These are phyloP conservation scores for Microsporum audouinii DNA, from an alignment of 2,329 filamentous ascomycete species.

Conservation along the genomic window DNA sequence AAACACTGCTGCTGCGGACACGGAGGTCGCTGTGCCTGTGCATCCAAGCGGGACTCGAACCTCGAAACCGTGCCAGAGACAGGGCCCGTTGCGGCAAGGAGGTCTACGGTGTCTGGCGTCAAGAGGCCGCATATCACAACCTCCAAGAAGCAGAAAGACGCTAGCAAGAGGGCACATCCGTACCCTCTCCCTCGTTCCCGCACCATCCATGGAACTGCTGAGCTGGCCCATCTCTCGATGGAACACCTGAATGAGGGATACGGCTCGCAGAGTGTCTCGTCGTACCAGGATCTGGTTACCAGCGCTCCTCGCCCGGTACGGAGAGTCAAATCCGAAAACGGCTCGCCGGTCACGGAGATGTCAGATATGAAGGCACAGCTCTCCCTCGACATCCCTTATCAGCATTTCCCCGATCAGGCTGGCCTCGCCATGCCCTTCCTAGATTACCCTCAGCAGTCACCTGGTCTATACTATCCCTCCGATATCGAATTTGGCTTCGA, in stretches of 20 bases:
- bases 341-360: conserved; percentile 32
- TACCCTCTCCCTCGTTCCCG: conserved; percentile 50
- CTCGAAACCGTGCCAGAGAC: conserved; percentile 40
- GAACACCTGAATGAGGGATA: conserved; percentile 37
- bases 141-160: conserved; percentile 51
- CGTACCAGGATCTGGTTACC: conserved; percentile 22
- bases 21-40: conserved; percentile 16
- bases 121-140: conserved; percentile 46
- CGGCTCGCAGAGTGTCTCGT: conserved; percentile 16
- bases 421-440: conserved; percentile 23
- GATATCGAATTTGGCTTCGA: conserved; percentile 32
- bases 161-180: conserved; percentile 49
- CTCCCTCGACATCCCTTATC: conserved; percentile 32
- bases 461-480: conserved; percentile 33
- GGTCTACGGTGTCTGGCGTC: conserved; percentile 31
- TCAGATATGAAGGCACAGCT: conserved; percentile 27
- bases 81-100: conserved; percentile 32
- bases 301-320: conserved; percentile 25
- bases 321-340: conserved; percentile 36
- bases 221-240: conserved; percentile 40
- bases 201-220: conserved; percentile 37
- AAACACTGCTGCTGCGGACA: conserved; percentile 17
- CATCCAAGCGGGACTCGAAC: conserved; percentile 33
- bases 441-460: conserved; percentile 29
- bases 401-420: conserved; percentile 25